A percentile compares a stretch with the other conserved stretches of the same genome.
Evolutionary conservation across 1,139 yeast species (phyloP).

Genomic region (Diutina siamensis): DNA sequence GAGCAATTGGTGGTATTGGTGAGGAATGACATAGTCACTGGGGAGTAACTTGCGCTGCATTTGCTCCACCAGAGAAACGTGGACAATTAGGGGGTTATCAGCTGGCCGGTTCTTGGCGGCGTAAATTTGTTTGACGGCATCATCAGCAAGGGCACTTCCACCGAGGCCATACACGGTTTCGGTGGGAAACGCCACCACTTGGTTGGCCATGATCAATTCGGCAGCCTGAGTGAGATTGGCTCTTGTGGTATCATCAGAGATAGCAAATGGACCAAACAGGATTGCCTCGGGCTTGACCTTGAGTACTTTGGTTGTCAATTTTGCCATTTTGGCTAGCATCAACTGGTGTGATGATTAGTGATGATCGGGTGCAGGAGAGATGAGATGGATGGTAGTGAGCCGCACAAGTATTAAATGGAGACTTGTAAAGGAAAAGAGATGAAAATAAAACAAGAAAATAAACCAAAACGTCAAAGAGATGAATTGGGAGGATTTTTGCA

Average conservation of each 20-base stretch:
- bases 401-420: too few relatives aligned
- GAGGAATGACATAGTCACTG: constrained; percentile 44
- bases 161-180: constrained; percentile 96
- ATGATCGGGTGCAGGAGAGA: neutral
- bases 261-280: neutral
- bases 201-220: constrained; percentile 10
- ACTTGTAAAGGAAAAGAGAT: too few relatives aligned
- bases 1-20: constrained; percentile 49
- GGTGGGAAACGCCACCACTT: constrained; percentile 87
- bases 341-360: neutral
- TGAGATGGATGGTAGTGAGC: too few relatives aligned
- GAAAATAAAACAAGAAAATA: too few relatives aligned
- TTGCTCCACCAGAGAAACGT: constrained; percentile 70
- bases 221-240: neutral
- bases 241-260: neutral
- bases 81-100: constrained; percentile 89
- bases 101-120: constrained; percentile 87
- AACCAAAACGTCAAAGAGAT: too few relatives aligned
- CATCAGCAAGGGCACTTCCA: constrained; percentile 69
- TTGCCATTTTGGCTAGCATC: neutral
- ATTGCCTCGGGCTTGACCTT: constrained; percentile 2
- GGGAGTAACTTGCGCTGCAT: constrained; percentile 45
- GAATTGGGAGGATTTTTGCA: too few relatives aligned
- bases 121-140: constrained; percentile 66
- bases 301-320: neutral